Percentiles rank a stretch among this genome's conserved stretches.
phyloP scores from a whole-genome alignment of 1,139 yeast genomes.

The Pichia sp. region DNA sequence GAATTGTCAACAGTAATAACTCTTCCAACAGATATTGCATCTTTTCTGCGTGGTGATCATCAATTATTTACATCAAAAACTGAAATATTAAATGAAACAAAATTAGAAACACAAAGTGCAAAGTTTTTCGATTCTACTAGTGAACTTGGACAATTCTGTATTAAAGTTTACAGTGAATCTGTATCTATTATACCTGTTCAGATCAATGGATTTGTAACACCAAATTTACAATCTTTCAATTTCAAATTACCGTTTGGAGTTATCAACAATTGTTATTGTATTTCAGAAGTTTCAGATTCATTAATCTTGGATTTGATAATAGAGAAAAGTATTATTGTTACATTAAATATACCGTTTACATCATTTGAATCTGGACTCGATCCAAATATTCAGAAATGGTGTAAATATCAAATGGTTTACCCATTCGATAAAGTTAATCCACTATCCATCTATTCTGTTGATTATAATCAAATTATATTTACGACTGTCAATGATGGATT shows the following conservation, averaged over 20 bases:
- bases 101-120: conserved; percentile 5
- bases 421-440: conserved; percentile 68
- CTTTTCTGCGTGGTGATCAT: background rate
- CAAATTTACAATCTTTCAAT: conserved; percentile 14
- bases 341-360: conserved; percentile 17
- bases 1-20: background rate
- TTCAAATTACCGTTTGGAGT: conserved; percentile 24
- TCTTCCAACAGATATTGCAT: background rate
- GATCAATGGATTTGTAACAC: conserved; percentile 19
- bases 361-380: conserved; percentile 12
- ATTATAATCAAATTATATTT: conserved; percentile 38
- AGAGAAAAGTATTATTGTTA: conserved; percentile 31
- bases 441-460: conserved; percentile 43
- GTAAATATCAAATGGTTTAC: conserved; percentile 60
- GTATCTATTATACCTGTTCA: conserved; percentile 24
- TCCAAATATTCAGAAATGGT: conserved; percentile 39
- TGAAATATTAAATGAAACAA: background rate
- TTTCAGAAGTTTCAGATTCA: conserved; percentile 12
- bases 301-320: conserved; percentile 30
- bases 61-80: background rate
- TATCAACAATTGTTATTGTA: conserved; percentile 19
- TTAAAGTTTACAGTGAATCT: conserved; percentile 8
- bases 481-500: conserved; percentile 69
- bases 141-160: conserved; percentile 1
- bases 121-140: conserved; percentile 4